Base-by-base conservation (phyloP, 805 yeast genomes). In the Torulaspora delbrueckii region DNA sequence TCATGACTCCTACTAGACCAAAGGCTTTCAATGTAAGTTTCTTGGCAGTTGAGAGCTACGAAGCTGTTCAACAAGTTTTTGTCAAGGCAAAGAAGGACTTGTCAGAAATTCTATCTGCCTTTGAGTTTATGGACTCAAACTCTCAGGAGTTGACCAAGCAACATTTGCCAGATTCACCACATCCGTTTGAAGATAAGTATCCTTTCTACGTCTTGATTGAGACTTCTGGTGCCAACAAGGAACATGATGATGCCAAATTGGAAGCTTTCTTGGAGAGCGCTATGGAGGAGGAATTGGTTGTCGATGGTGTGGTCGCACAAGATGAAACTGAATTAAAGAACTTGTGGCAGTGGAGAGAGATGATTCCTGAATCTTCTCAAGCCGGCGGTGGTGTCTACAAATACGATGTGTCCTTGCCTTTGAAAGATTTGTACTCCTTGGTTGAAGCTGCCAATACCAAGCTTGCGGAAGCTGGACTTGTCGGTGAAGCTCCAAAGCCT, bases 301-400 rank as follows among this genome's bases (percentile, higher is more conserved):
- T 75, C n/a, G 98, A 93, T 66, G 99, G 99, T 60, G 90, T 88
- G 33, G 85, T 93, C 53, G 96, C 99, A 6, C 96, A 89, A 66
- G 97, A 90, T 65, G 96, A 87, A 69, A 74, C 93, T 1, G 98
- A 93, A 67, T 68, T 86, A 48, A 74, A 73, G 50, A 81, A 80
- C 45, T 75, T 93, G 57, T 93, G 99, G 99, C 72, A 81, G 27
- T 93, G 98, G 98, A 82, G 99, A 70, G 99, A 93, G 69, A 77
- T 84, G 51, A 80, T 91, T 52, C 88, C 96, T 33, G 99, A 93
- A 70, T 90, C 96, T 5, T 76, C 86, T 5, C 84, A 86, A 41
- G 75, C 78, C 49, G 81, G 75, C 30, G 98, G 99, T 42, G 99
- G 98, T 56, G 97, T 91, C 42, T 93, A 91, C 73, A 93, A 93